Evolutionary conservation across 148 eudicot genomes (phyloP).

Genomic region (Talinum fruticosum): DNA sequence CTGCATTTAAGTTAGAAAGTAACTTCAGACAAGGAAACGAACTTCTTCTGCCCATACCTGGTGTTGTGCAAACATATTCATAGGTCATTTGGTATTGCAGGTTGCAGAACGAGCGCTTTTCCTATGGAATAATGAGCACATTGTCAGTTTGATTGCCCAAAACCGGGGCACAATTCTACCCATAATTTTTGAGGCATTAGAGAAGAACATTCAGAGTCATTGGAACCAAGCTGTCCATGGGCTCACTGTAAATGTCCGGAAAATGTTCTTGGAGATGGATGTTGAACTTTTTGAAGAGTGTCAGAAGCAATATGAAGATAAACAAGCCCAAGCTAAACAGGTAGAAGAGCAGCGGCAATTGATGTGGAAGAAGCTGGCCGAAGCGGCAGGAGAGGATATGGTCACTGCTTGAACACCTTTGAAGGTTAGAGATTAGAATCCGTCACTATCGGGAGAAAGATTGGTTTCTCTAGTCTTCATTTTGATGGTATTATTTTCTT

Average conservation of each 20-base stretch:
- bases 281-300: conserved; percentile 57
- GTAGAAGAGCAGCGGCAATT: conserved; percentile 47
- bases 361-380: conserved; percentile 57
- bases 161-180: conserved; percentile 56
- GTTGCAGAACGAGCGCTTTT: conserved; percentile 75
- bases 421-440: background rate
- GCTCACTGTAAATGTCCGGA: conserved; percentile 58
- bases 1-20: background rate
- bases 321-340: conserved; percentile 38
- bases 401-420: conserved; percentile 22
- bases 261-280: conserved; percentile 78
- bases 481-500: conserved; percentile 29
- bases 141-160: conserved; percentile 65
- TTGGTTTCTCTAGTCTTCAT: conserved; percentile 1
- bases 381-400: conserved; percentile 51
- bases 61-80: background rate
- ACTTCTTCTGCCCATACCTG: background rate
- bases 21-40: background rate
- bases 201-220: conserved; percentile 63
- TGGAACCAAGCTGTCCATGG: conserved; percentile 80
- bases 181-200: conserved; percentile 69
- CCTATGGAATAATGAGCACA: conserved; percentile 75
- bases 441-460: background rate
- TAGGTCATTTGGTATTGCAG: conserved; percentile 33
- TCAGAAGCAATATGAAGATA: conserved; percentile 53